Evolutionary conservation across 140 eudicot genomes (phyloP).

Genomic region (Bidens hawaiensis): DNA sequence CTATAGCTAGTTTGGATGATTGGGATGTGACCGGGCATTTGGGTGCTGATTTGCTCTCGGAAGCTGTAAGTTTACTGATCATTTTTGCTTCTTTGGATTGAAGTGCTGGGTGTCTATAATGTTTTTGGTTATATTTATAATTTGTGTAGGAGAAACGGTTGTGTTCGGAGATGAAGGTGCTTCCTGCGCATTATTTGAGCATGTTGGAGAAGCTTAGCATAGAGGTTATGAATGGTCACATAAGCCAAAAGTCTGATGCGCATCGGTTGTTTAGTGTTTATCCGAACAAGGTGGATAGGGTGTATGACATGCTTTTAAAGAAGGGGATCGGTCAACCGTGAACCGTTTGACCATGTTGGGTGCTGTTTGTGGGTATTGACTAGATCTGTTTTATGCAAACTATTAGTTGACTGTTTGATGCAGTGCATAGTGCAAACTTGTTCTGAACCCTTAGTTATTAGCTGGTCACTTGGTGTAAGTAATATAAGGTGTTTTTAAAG

Average conservation of each 20-base stretch:
- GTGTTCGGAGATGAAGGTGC: constrained; percentile 70
- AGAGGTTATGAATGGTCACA: constrained; percentile 63
- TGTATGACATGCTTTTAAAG: constrained; percentile 80
- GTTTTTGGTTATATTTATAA: not conserved
- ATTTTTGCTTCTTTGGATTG: not conserved
- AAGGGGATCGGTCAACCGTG: constrained; percentile 71
- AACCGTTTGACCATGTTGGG: constrained; percentile 5
- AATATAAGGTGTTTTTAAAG: not conserved
- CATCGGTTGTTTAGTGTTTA: constrained; percentile 78
- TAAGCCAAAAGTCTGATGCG: constrained; percentile 72
- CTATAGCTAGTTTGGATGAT: constrained; percentile 40
- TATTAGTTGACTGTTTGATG: constrained; percentile 2
- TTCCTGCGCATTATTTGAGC: constrained; percentile 79
- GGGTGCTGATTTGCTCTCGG: constrained; percentile 86
- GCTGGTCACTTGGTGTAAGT: constrained; percentile 1
- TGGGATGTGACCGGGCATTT: constrained; percentile 84
- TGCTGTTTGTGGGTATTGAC: not conserved
- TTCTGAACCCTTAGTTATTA: not conserved
- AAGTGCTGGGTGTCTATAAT: not conserved
- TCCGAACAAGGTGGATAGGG: constrained; percentile 87
- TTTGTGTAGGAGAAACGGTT: constrained; percentile 70
- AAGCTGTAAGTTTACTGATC: constrained; percentile 51
- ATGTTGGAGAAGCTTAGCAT: constrained; percentile 76
- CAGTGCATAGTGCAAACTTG: not conserved
- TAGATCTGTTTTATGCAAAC: constrained; percentile 1